These are phyloP conservation scores for Citeromyces hawaiiensis DNA, from an alignment of 1,139 yeast species.

Conservation along the genomic window DNA sequence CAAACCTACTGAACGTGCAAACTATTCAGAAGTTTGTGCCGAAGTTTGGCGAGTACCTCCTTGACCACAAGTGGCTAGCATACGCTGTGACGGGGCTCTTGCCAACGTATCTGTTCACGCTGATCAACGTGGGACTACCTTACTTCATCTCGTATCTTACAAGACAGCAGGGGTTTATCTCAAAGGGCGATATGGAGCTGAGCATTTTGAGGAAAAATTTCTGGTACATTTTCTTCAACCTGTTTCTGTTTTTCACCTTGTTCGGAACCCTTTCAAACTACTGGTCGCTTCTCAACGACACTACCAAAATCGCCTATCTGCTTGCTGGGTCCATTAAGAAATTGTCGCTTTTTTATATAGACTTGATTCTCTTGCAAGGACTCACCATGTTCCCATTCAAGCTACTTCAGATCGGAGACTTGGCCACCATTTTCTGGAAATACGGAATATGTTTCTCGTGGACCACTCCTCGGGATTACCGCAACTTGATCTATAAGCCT, in stretches of 20 bases:
- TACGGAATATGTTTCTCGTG: slow-evolving; percentile 23
- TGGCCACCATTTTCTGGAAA: slow-evolving; percentile 28
- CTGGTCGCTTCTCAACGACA: slow-evolving; percentile 58
- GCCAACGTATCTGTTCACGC: slow-evolving; percentile 65
- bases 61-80: slow-evolving; percentile 40
- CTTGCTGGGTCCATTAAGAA: slow-evolving; percentile 61
- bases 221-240: slow-evolving; percentile 71
- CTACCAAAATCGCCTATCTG: slow-evolving; percentile 67
- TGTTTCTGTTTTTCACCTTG: slow-evolving; percentile 72
- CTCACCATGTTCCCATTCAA: slow-evolving; percentile 76
- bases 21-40: slow-evolving; percentile 67
- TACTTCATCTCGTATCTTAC: slow-evolving; percentile 64
- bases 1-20: slow-evolving; percentile 57
- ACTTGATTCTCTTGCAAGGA: slow-evolving; percentile 72
- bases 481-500: slow-evolving; percentile 39
- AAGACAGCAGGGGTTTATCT: slow-evolving; percentile 58
- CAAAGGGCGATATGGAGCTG: slow-evolving; percentile 72
- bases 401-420: slow-evolving; percentile 39
- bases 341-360: slow-evolving; percentile 69
- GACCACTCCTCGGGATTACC: slow-evolving; percentile 44
- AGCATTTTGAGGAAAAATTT: slow-evolving; percentile 72
- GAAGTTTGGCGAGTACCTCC: slow-evolving; percentile 47
- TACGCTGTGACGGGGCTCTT: slow-evolving; percentile 65
- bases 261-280: slow-evolving; percentile 63
- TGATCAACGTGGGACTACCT: slow-evolving; percentile 62